A percentile compares a stretch with the other conserved stretches of the same genome.
These are phyloP conservation scores for Mortierella sp. DNA, from an alignment of 371 early-diverging fungal genomes.

Conservation along the genomic window DNA sequence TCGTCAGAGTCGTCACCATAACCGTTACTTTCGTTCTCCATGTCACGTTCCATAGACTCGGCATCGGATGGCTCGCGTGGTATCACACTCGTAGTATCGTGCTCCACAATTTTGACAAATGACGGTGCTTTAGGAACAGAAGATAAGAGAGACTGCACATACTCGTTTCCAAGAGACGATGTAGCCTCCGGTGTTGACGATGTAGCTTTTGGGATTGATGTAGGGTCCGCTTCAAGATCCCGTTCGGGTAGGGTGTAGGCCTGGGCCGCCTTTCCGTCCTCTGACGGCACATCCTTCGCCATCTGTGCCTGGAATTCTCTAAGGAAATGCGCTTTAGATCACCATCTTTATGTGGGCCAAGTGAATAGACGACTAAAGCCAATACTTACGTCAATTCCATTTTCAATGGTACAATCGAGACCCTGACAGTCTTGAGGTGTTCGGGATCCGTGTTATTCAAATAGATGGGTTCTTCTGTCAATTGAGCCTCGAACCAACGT, in stretches of 20 bases:
- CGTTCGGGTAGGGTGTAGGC: conserved; percentile 29
- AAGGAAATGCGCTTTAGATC: not conserved
- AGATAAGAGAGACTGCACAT: conserved; percentile 38
- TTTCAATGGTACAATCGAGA: conserved; percentile 41
- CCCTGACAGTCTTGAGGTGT: conserved; percentile 17
- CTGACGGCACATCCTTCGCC: not conserved
- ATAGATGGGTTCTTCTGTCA: conserved; percentile 73
- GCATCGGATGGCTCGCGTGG: conserved; percentile 10
- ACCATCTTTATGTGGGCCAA: not conserved
- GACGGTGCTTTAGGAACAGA: conserved; percentile 45
- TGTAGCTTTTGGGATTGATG: not conserved
- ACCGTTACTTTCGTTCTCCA: conserved; percentile 15
- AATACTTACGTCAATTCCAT: conserved; percentile 43
- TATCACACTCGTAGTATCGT: conserved; percentile 3
- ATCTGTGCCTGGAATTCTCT: conserved; percentile 39
- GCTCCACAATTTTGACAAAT: conserved; percentile 44
- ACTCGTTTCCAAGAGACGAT: conserved; percentile 18
- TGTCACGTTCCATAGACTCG: conserved; percentile 21
- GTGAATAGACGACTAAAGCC: too few relatives aligned
- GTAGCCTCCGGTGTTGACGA: conserved; percentile 1
- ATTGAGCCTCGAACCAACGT: conserved; percentile 66
- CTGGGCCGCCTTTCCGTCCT: conserved; percentile 2
- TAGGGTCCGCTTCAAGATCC: conserved; percentile 1
- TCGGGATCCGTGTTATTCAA: conserved; percentile 41
- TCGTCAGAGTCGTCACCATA: conserved; percentile 4